phyloP scores from a whole-genome alignment of 371 early-diverging fungal species.

The Coemansia sp. region DNA sequence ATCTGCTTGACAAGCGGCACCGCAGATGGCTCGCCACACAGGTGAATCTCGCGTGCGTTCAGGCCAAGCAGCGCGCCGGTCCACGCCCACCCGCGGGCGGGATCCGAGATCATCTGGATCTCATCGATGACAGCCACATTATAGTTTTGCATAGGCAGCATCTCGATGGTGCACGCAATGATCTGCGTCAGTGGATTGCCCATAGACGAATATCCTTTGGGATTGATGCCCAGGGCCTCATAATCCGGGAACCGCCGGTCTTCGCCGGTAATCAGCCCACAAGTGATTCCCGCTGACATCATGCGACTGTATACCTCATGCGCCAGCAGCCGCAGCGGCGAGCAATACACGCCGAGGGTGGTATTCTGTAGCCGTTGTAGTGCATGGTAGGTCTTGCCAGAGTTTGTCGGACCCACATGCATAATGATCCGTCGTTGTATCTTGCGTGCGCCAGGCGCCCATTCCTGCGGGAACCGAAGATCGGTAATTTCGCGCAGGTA shows the following conservation, averaged over 20 bases:
- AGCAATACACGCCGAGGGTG: conserved; percentile 80
- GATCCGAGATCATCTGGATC: conserved; percentile 93
- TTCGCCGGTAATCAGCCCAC: conserved; percentile 91
- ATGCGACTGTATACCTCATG: conserved; percentile 89
- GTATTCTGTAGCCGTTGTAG: conserved; percentile 67
- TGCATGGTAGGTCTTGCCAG: conserved; percentile 94
- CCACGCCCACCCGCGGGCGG: conserved; percentile 95
- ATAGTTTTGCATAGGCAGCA: conserved; percentile 67
- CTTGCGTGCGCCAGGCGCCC: conserved; percentile 71
- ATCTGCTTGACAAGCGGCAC: conserved; percentile 79
- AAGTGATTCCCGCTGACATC: conserved; percentile 71
- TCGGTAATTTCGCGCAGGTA: conserved; percentile 69
- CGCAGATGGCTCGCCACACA: conserved; percentile 92
- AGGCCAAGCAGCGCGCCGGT: conserved; percentile 83
- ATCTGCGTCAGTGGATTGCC: conserved; percentile 52
- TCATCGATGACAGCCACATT: conserved; percentile 96
- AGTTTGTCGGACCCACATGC: conserved; percentile 97
- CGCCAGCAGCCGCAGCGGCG: conserved; percentile 90
- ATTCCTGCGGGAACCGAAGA: conserved; percentile 77
- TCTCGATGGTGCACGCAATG: conserved; percentile 86
- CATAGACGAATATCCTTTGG: conserved; percentile 21
- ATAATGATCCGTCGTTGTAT: conserved; percentile 69
- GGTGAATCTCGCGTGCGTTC: conserved; percentile 83
- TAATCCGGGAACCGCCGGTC: conserved; percentile 64
- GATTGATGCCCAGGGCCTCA: conserved; percentile 27